Evolutionary conservation across 306 rosid genomes (phyloP).

Genomic region (Quercus bicolor): DNA sequence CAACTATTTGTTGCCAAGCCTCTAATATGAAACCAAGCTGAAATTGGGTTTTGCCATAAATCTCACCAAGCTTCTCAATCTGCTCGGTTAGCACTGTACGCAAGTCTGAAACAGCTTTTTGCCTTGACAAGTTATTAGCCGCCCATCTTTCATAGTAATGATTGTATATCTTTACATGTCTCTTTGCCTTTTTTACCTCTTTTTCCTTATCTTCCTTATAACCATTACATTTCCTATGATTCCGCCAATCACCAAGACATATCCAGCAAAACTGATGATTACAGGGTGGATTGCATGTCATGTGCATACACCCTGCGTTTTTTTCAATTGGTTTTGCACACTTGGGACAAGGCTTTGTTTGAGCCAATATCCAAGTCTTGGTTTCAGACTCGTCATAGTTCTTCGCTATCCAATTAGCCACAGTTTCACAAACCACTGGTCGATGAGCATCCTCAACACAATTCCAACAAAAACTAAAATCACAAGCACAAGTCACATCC

Average conservation of each 20-base stretch:
- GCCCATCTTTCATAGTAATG: conserved; percentile 45
- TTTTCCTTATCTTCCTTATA: neutral
- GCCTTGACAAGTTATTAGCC: conserved; percentile 30
- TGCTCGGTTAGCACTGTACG: conserved; percentile 5
- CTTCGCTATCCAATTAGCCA: conserved; percentile 33
- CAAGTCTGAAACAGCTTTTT: conserved; percentile 22
- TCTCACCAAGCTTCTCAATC: conserved; percentile 29
- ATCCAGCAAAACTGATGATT: conserved; percentile 41
- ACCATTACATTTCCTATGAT: conserved; percentile 25
- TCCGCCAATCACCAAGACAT: conserved; percentile 31
- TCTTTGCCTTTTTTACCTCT: conserved; percentile 20
- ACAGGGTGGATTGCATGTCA: conserved; percentile 40
- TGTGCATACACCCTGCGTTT: conserved; percentile 41
- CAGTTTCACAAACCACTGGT: conserved; percentile 40
- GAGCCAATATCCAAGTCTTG: conserved; percentile 37
- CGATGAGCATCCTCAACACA: conserved; percentile 45
- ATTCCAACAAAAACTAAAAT: conserved; percentile 39
- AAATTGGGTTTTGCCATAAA: conserved; percentile 22
- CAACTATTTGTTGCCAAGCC: conserved; percentile 50
- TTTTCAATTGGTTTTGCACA: conserved; percentile 45
- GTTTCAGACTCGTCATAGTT: conserved; percentile 34
- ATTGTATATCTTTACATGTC: conserved; percentile 24
- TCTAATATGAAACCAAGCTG: conserved; percentile 34
- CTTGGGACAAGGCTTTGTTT: conserved; percentile 43
- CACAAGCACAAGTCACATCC: conserved; percentile 37